These are phyloP conservation scores for Bipolaris oryzae DNA, from an alignment of 2,329 filamentous ascomycete species.

Conservation along the genomic window DNA sequence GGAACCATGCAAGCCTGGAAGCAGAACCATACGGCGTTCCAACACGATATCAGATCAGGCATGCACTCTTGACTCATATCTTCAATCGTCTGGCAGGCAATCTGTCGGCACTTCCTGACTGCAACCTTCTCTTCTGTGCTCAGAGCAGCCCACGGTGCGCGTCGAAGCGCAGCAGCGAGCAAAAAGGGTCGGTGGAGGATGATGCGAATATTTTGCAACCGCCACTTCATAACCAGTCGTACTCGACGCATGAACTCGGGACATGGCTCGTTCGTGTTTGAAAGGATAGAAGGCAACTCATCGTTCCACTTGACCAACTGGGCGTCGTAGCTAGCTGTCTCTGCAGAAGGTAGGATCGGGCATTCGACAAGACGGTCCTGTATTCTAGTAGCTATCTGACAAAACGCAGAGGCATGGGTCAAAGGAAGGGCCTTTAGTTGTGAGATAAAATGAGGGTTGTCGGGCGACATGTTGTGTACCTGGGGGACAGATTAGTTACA, in stretches of 20 bases:
- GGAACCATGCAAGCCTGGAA: slow-evolving; percentile 83
- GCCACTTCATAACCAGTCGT: slow-evolving; percentile 79
- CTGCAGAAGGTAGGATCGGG: slow-evolving; percentile 69
- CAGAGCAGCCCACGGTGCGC: slow-evolving; percentile 57
- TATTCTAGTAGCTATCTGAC: slow-evolving; percentile 77
- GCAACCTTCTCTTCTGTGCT: slow-evolving; percentile 69
- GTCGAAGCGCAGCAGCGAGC: slow-evolving; percentile 65
- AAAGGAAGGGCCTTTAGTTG: slow-evolving; percentile 72
- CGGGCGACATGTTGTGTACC: slow-evolving; percentile 35
- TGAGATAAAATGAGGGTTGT: slow-evolving; percentile 50
- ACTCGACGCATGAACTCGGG: slow-evolving; percentile 73
- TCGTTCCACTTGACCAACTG: slow-evolving; percentile 76
- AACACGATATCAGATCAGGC: slow-evolving; percentile 76
- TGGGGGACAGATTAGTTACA: slow-evolving; percentile 11
- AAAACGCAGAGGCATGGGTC: slow-evolving; percentile 79
- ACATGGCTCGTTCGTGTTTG: slow-evolving; percentile 63
- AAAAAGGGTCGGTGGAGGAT: slow-evolving; percentile 76
- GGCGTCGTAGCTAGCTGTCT: slow-evolving; percentile 69
- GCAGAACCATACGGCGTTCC: slow-evolving; percentile 82
- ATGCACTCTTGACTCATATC: slow-evolving; percentile 74
- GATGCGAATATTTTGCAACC: slow-evolving; percentile 78
- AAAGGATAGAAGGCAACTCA: slow-evolving; percentile 62
- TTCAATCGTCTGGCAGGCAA: slow-evolving; percentile 73
- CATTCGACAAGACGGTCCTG: slow-evolving; percentile 76
- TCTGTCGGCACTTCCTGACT: slow-evolving; percentile 70